Conservation (phyloP, 148 eudicot species). For the Vaccinium myrtillus region DNA sequence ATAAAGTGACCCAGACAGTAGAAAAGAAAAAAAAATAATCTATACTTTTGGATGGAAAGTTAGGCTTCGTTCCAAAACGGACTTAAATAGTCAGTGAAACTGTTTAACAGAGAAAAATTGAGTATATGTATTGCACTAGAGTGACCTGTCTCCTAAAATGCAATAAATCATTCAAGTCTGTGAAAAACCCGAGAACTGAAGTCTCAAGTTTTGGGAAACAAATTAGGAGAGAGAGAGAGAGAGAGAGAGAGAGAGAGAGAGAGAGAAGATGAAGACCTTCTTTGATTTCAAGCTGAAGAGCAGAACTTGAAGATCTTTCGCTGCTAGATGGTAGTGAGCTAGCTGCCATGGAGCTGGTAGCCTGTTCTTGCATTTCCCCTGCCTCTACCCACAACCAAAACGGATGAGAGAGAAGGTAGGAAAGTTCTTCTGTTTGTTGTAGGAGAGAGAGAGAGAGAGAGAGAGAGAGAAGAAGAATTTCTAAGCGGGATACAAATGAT, state of each 20-base stretch:
- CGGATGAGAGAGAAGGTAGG: conserved; percentile 8
- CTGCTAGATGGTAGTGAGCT: conserved; percentile 88
- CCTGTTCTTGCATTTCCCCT: conserved; percentile 74
- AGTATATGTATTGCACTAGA: too few species aligned
- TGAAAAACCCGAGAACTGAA: neutral
- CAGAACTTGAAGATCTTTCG: conserved; percentile 97
- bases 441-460: conserved; percentile 16
- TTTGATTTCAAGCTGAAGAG: conserved; percentile 69
- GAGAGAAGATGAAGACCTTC: conserved; percentile 49
- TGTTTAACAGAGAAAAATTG: too few species aligned
- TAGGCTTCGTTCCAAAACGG: too few species aligned
- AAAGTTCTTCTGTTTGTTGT: neutral
- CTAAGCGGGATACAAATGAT: conserved; percentile 51
- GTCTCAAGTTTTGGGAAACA: neutral
- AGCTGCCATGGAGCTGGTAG: conserved; percentile 71
- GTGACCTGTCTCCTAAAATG: too few species aligned
- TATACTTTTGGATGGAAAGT: too few species aligned
- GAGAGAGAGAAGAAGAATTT: too few species aligned
- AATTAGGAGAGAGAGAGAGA: neutral
- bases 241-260: neutral
- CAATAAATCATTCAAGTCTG: too few species aligned
- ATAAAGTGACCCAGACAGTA: neutral
- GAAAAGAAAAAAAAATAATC: neutral
- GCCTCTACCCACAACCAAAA: neutral
- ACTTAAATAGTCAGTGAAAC: too few species aligned